These are phyloP conservation scores for Ogataea nakhonphanomensis DNA, from an alignment of 805 yeast genomes.

Conservation along the genomic window DNA sequence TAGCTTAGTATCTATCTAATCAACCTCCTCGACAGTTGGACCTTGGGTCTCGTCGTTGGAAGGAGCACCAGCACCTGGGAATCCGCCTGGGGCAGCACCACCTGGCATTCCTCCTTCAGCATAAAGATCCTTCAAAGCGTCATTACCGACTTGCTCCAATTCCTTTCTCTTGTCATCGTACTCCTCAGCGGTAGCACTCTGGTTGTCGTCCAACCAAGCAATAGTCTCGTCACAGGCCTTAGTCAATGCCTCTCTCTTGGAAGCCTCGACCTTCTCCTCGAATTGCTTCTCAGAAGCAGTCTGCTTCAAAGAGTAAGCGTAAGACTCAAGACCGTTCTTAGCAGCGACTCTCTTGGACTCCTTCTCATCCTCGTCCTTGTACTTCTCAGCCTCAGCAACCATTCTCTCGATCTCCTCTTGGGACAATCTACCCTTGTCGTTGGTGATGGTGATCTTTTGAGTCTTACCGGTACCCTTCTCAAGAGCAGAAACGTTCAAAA, in stretches of 20 bases:
- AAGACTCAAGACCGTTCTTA: slow-evolving; percentile 12
- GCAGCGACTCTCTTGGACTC: slow-evolving; percentile 13
- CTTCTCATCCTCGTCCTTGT: slow-evolving; percentile 13
- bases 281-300: slow-evolving; percentile 13
- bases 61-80: slow-evolving; percentile 32
- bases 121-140: slow-evolving; percentile 95
- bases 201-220: slow-evolving; percentile 89
- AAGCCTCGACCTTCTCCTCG: slow-evolving; percentile 13
- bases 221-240: slow-evolving; percentile 75
- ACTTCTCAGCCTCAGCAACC: slow-evolving; percentile 14
- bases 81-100: slow-evolving; percentile 33
- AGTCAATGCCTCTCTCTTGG: slow-evolving; percentile 53
- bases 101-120: slow-evolving; percentile 87
- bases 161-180: slow-evolving; percentile 92
- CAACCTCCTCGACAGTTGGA: slow-evolving; percentile 83
- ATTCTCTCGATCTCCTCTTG: slow-evolving; percentile 14
- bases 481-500: slow-evolving; percentile 11
- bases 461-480: slow-evolving; percentile 14
- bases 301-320: slow-evolving; percentile 12
- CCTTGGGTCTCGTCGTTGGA: slow-evolving; percentile 38
- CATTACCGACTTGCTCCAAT: slow-evolving; percentile 91
- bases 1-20: slow-evolving; percentile 37
- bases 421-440: slow-evolving; percentile 15
- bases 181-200: slow-evolving; percentile 90
- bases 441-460: slow-evolving; percentile 14